A percentile compares a stretch with the other conserved stretches of the same genome.
Conservation (phyloP, 2,329 filamentous ascomycete genomes). For the Penicillium sp. region DNA sequence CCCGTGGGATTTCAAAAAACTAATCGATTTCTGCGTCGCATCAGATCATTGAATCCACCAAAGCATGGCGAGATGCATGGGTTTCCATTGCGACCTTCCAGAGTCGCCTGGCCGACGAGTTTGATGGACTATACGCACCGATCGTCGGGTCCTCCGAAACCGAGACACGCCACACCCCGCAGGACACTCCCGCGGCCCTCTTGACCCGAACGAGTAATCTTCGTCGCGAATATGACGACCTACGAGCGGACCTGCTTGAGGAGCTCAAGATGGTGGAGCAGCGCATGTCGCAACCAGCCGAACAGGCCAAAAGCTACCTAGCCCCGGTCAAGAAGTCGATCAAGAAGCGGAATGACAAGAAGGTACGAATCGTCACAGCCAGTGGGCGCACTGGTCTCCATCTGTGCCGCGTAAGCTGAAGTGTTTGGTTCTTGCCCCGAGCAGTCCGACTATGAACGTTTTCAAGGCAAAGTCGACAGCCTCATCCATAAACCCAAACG, state of each 20-base stretch:
- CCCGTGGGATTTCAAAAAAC: background rate
- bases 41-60: conserved; percentile 69
- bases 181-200: conserved; percentile 56
- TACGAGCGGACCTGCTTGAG: conserved; percentile 64
- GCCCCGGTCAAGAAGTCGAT: conserved; percentile 73
- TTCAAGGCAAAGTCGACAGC: conserved; percentile 64
- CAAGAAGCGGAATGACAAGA: conserved; percentile 77
- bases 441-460: conserved; percentile 71
- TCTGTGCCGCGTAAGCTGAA: too few relatives aligned
- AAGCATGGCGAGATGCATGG: conserved; percentile 75
- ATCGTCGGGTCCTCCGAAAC: conserved; percentile 62
- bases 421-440: background rate
- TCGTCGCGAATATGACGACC: conserved; percentile 61
- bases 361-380: conserved; percentile 38
- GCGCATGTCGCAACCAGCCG: conserved; percentile 63
- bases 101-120: conserved; percentile 59
- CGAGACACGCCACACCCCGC: conserved; percentile 49
- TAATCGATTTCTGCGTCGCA: conserved; percentile 1
- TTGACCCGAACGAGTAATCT: conserved; percentile 61
- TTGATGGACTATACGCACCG: conserved; percentile 69
- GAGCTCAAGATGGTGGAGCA: conserved; percentile 67
- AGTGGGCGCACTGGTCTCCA: background rate
- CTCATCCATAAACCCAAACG: conserved; percentile 64
- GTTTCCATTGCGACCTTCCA: conserved; percentile 64
- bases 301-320: conserved; percentile 61